Evolutionary conservation across 2,329 filamentous ascomycete genomes (phyloP).

Genomic region (Pseudogymnoascus sp.): DNA sequence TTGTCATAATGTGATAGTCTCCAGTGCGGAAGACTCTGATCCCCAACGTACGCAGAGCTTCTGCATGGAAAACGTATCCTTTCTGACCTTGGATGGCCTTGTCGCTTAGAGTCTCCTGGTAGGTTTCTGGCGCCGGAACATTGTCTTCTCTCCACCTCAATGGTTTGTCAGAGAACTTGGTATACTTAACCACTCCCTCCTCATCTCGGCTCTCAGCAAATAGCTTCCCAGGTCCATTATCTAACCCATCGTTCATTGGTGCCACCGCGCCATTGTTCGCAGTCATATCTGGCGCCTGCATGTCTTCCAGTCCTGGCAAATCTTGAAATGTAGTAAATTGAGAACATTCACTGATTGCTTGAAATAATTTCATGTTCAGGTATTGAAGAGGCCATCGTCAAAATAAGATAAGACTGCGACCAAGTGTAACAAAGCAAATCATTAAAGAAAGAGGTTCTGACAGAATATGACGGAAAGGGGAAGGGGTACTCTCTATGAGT

Average conservation of each 20-base stretch:
- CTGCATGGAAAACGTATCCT: slow-evolving; percentile 4
- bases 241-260: background rate
- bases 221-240: background rate
- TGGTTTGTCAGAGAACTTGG: background rate
- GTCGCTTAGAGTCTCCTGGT: background rate
- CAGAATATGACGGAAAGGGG: background rate
- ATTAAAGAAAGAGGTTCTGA: background rate
- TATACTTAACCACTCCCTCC: background rate
- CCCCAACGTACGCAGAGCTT: background rate
- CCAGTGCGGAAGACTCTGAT: slow-evolving; percentile 5
- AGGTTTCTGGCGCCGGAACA: background rate
- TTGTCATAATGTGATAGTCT: background rate
- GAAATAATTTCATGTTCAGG: background rate
- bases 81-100: background rate
- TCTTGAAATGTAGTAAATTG: background rate
- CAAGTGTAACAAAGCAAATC: slow-evolving; percentile 5
- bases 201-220: background rate
- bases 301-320: background rate
- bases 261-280: background rate
- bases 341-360: background rate
- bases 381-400: slow-evolving; percentile 1
- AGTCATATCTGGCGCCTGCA: background rate
- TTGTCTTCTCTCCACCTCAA: background rate
- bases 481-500: background rate
- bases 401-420: slow-evolving; percentile 1